Evolutionary conservation across 192 early-diverging fungal genomes (phyloP), one percentile per base, ranked within the genome.

Genomic region (Mortierella hygrophila): DNA sequence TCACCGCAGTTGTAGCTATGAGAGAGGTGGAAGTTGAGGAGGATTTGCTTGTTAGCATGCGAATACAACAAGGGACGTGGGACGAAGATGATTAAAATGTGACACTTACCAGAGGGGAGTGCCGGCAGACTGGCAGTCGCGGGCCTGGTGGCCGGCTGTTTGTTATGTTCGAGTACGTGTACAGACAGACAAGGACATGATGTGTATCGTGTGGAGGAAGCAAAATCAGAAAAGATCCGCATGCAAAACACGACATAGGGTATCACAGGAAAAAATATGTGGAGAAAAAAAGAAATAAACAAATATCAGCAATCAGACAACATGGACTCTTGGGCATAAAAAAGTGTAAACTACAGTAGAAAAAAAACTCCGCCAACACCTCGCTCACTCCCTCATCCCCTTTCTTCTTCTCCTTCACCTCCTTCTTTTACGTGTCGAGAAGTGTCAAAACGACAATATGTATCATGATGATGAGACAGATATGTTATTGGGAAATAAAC

Each of bases 1-100:
- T 90, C 77, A 79, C 88, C 81, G 84, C 91, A 92, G 90, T 92
- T 92, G 82, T 90, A 92, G 89, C 91, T 91, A 41, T 13, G 42
- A 26, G 41, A 46, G 23, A 42, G 15, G 35, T 10, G 26, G 52
- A 40, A 6, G 18, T 15, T 6, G 18, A 52, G 20, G 49, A 46
- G 49, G 16, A 18, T 52, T 52, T 52, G 18, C 49, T 52, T 52
- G 18, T 52, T 52, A 68, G 10, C 3, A 32, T 32, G 41, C 70
- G 9, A 41, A 20, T 0, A 71, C 32, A 18, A 3, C 15, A 20
- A 52, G 4, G 44, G 44, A 0, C 3, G 13, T 46, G 44, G 1
- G n/a, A 70, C 1, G 1, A 37, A 13, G 69, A 13, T 38, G 16
- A 9, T 6, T 23, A 8, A 65, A 26, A 9, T 32, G 9, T 15